Conservation (phyloP, 352 stramenopile species). For the Stramenopiles sp. region DNA sequence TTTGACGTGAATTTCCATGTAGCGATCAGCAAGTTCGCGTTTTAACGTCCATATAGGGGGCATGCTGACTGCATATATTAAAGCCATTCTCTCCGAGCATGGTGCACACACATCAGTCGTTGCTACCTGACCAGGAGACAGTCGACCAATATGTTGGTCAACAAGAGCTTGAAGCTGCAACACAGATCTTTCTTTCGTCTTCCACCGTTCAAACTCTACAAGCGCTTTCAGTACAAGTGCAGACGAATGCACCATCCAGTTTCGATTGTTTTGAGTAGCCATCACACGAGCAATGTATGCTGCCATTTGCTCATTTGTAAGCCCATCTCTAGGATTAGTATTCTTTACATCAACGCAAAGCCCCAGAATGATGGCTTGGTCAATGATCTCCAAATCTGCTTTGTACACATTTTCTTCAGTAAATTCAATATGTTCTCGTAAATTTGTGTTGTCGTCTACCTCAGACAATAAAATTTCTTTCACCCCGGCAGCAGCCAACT, state of each 20-base stretch:
- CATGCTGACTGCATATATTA: constrained; percentile 74
- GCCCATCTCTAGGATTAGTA: constrained; percentile 72
- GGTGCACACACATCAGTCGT: constrained; percentile 67
- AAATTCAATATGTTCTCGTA: constrained; percentile 73
- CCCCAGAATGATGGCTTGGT: constrained; percentile 67
- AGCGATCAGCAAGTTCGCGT: constrained; percentile 69
- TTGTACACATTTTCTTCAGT: constrained; percentile 39
- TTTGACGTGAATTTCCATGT: constrained; percentile 58
- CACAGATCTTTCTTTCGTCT: constrained; percentile 72
- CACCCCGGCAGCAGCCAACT: not conserved
- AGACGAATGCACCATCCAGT: constrained; percentile 90
- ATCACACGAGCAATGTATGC: constrained; percentile 76
- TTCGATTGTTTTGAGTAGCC: constrained; percentile 52
- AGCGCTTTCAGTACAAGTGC: constrained; percentile 67
- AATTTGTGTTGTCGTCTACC: constrained; percentile 55
- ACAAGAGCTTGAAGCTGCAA: constrained; percentile 87
- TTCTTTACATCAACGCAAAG: constrained; percentile 91
- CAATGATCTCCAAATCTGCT: constrained; percentile 43
- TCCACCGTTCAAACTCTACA: constrained; percentile 76
- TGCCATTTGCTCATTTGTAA: constrained; percentile 83
- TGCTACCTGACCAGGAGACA: constrained; percentile 66
- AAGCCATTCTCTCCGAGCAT: constrained; percentile 59
- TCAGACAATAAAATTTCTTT: constrained; percentile 26
- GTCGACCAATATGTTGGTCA: constrained; percentile 75
- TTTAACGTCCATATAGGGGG: constrained; percentile 75